Conservation (phyloP, 495 filamentous ascomycete genomes). For the Hyaloscypha hepaticicola region DNA sequence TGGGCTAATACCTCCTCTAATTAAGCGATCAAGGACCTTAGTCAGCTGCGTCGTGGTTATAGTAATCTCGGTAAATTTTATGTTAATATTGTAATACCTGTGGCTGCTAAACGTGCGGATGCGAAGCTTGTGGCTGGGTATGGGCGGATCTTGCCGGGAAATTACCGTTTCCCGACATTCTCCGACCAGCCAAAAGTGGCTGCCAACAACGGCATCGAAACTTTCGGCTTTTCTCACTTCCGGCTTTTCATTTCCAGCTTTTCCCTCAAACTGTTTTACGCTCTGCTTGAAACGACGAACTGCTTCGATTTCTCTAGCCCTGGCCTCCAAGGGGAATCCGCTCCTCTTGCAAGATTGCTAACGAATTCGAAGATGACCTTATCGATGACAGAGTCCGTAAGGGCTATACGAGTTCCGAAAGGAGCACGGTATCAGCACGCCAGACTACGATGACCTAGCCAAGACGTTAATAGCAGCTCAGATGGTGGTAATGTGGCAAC, state of each 20-base stretch:
- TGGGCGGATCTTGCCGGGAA: background rate
- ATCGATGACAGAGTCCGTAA: background rate
- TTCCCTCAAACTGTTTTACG: constrained; percentile 7
- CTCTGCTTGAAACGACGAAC: background rate
- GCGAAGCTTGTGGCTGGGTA: background rate
- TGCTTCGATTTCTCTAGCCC: background rate
- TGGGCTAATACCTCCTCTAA: too few species aligned
- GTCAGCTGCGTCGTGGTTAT: too few species aligned
- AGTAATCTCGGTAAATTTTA: too few species aligned
- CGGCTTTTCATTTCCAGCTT: constrained; percentile 1
- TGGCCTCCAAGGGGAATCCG: constrained; percentile 1
- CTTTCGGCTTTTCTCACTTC: background rate
- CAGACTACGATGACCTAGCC: constrained; percentile 15
- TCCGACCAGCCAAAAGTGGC: constrained; percentile 2
- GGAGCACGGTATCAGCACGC: constrained; percentile 19
- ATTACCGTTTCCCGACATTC: background rate
- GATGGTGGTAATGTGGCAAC: constrained; percentile 8
- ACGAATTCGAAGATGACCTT: constrained; percentile 9
- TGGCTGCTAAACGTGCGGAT: background rate
- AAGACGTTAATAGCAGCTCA: constrained; percentile 6
- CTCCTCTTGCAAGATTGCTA: constrained; percentile 4
- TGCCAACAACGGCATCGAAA: background rate
- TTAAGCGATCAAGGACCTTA: too few species aligned
- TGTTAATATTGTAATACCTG: background rate
- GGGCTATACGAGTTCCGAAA: background rate